Evolutionary conservation across 2,329 filamentous ascomycete species (phyloP), one percentile per base, ranked within the genome.

Genomic region (Blastomyces parvus): DNA sequence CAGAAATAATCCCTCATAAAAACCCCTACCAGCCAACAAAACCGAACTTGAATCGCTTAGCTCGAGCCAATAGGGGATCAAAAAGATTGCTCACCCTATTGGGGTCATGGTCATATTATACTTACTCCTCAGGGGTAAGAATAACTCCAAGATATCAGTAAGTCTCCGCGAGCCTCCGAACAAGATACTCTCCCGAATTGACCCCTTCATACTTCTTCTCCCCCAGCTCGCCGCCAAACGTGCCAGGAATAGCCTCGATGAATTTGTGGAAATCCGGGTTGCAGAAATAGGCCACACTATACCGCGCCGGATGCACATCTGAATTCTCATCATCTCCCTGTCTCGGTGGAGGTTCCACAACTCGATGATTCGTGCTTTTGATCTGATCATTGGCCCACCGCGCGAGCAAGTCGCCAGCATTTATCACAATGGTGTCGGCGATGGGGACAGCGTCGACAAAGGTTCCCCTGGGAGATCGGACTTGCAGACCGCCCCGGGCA

Each of bases 221-320:
- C 63, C 79, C 77, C 65, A 88, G 75, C 61, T 82, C 80, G 3
- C 76, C 77, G 0, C 75, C 78, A 71, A 84, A 93, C 0, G 91
- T 96, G 0, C 89, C 89, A 0, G 90, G 91, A 55, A 96, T 84
- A 1, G 87, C 89, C 69, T 94, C 88, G 67, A 96, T 95, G 62
- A 83, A 78, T 68, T 82, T 84, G 65, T 89, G 84, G 72, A 85
- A 88, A 72, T 95, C 91, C 9, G 91, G 90, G 69, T 95, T 93
- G 80, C 91, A 95, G 73, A 96, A 95, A 77, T 95, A 97, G 69
- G 91, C 92, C 72, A 97, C 88, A 69, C 88, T 93, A 72, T 97
- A 97, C 48, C 89, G 81, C 0, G 90, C 81, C 1, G 91, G 90
- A 74, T 95, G 88, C 48, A 80, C 77, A 19, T 81, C 82, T 2